Base-by-base conservation (phyloP, 148 eudicot species). In the Vaccinium darrowii region DNA sequence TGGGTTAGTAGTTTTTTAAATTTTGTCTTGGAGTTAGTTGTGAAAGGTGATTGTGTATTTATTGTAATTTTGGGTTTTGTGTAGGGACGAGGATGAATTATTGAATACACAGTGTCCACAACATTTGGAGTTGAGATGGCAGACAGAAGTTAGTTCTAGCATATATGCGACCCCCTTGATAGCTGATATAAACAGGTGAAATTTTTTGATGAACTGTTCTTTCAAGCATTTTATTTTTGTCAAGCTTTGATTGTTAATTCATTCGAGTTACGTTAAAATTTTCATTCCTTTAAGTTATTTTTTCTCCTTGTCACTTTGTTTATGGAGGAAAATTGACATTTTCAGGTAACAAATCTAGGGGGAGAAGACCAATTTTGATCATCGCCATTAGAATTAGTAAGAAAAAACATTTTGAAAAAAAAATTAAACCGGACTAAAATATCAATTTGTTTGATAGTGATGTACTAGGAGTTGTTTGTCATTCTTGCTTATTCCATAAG, bases 131-230 rank as follows among this genome's bases (percentile, higher is more conserved):
- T 84, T 97, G 71, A 91, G 99, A 82, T 95, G 99, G 99, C 98
- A 97, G 84, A 89, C 96, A 16, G 99, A 97, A 97, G 99, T 97
- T 50, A 95, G 98, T 89, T 97, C 99, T 71, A 97, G 99, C 90
- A 89, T 97, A 80, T 97, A 94, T 82, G 98, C 99, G 14, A 85
- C 98, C 21, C 99, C 99, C 5, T 91, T 97, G 83, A 90, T 97
- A 82, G 99, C 99, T 27, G 99, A 97, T 91, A 92, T 97, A 84
- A 97, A 97, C 93, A 94, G 99, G 99, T 97, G 81, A 74, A 63
- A 30, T 5, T 60, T 21, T 79, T 11, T 14, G 77, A 43, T 63
- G 63, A 78, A 56, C 52, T 39, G 5, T 39, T 39, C 43, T 65
- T 78, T 36, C 65, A 15, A 53, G 13, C 25, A n/a, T n/a, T 67